Conservation (phyloP, 441 rosid genomes). For the Jatropha multifida region DNA sequence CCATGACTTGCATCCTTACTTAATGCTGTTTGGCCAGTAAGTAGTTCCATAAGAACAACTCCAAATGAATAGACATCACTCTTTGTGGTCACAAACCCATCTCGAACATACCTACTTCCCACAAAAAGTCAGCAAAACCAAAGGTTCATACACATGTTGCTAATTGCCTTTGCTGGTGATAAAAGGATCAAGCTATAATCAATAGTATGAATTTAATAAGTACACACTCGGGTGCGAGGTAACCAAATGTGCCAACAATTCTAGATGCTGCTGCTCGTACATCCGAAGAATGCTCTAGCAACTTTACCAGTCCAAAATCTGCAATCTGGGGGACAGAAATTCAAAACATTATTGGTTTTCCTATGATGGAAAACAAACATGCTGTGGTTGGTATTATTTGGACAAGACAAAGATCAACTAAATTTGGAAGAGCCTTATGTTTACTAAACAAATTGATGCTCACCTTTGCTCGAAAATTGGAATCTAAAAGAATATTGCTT, state of each 20-base stretch:
- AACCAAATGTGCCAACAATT: constrained; percentile 40
- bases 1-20: constrained; percentile 24
- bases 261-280: constrained; percentile 31
- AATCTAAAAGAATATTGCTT: constrained; percentile 38
- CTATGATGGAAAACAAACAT: not conserved
- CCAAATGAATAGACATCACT: constrained; percentile 38
- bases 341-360: not conserved
- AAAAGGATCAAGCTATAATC: not conserved
- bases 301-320: constrained; percentile 36
- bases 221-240: constrained; percentile 39
- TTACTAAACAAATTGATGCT: not conserved
- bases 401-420: not conserved
- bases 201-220: not conserved
- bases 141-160: not conserved
- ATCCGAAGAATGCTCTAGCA: constrained; percentile 31
- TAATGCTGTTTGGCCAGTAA: constrained; percentile 37
- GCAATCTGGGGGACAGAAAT: constrained; percentile 29
- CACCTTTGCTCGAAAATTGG: constrained; percentile 36
- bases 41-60: constrained; percentile 35
- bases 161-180: not conserved
- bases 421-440: not conserved
- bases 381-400: not conserved
- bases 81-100: constrained; percentile 35
- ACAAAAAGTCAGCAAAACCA: not conserved
- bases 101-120: constrained; percentile 29